Conservation (phyloP, 2,329 filamentous ascomycete genomes). For the Stenocarpella maydis region DNA sequence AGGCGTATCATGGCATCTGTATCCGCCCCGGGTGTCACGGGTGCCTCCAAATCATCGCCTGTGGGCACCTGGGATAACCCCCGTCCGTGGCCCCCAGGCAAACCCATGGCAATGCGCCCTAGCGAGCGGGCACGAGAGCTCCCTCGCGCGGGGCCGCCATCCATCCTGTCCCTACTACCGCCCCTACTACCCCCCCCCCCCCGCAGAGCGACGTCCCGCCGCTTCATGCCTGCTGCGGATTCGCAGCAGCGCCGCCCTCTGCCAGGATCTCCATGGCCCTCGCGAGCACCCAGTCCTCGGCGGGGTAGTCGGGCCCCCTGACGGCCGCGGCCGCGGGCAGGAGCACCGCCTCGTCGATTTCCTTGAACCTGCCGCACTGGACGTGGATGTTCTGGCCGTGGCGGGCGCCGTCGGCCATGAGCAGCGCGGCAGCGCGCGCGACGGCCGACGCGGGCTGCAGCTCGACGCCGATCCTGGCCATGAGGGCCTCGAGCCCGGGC, state of each 20-base stretch:
- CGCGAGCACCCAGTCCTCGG: constrained; percentile 48
- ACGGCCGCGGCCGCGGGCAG: constrained; percentile 46
- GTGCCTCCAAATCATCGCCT: constrained; percentile 4
- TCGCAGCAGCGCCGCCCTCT: neutral
- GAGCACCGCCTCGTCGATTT: constrained; percentile 59
- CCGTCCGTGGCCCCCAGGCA: neutral
- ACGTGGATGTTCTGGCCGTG: constrained; percentile 63
- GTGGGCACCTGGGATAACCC: neutral
- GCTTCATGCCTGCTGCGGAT: neutral
- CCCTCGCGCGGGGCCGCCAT: neutral
- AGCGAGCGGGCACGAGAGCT: neutral
- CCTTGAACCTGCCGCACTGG: constrained; percentile 55
- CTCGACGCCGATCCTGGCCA: constrained; percentile 50
- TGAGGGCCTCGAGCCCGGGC: constrained; percentile 46
- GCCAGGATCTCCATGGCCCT: constrained; percentile 32
- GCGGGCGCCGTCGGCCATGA: constrained; percentile 57
- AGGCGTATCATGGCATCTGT: too few species aligned
- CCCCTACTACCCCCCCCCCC: neutral
- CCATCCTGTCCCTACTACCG: too few species aligned
- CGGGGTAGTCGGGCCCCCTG: constrained; percentile 43
- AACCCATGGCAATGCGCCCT: neutral
- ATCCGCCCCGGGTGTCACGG: neutral
- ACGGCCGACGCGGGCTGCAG: constrained; percentile 57
- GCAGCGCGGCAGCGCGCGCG: constrained; percentile 54
- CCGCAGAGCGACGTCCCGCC: neutral